Base-by-base conservation (phyloP, 192 early-diverging fungal genomes). In the Entomortierella parvispora region DNA sequence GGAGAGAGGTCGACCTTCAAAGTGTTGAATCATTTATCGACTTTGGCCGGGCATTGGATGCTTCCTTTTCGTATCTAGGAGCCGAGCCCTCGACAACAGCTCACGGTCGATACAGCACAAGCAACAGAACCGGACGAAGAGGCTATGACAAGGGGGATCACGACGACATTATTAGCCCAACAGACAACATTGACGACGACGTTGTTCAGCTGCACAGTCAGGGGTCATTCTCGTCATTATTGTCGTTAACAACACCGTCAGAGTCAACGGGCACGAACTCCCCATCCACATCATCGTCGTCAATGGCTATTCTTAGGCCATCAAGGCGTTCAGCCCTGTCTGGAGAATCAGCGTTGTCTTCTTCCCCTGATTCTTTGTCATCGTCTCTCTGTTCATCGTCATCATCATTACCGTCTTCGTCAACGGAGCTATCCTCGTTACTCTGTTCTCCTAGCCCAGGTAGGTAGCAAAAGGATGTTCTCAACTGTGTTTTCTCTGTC, bases 11-110 rank as follows among this genome's bases (percentile, higher is more conserved):
- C 26, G 60, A 77, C 47, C 45, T 68, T 18, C 65, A 62, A 29
- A 63, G 60, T 34, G 54, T 77, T 1, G 65, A 77, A 26, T 68
- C 72, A 11, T 77, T 67, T 44, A 65, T 77, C n/a, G 52, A 77
- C 28, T 68, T 77, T 37, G 56, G 65, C 31, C 47, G 31, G 45
- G 44, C 25, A 1, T 15, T 77, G 11, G 40, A 77, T 15, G 37
- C 58, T 28, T 10, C 26, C 4, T 75, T 75, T 44, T 67, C 64
- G 5, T 72, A 67, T 26, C 53, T 59, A 8, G 37, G 53, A 20
- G 32, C 33, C 15, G 17, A 32, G 9, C 22, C 56, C 1, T 11
- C 18, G 20, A 18, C 15, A 8, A n/a, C 18, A 2, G 20, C 18
- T 28, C n/a, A 33, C 31, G 28, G 18, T 29, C 51, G 29, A 9